A percentile compares a stretch with the other conserved stretches of the same genome.
Evolutionary conservation across 345 rosid genomes (phyloP).

Genomic region (Rhizophora apiculata): DNA sequence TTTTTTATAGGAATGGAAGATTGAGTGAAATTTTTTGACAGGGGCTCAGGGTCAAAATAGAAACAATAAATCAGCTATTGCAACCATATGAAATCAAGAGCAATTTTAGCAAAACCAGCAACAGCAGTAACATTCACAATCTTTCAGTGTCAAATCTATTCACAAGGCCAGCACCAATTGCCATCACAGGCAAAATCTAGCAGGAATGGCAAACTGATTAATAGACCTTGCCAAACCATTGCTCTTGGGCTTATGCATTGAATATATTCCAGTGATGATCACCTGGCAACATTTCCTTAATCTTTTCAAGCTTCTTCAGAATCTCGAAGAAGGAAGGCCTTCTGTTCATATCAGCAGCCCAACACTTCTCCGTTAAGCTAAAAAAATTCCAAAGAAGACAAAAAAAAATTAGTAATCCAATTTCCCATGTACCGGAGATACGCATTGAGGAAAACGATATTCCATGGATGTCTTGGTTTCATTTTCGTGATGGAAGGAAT

Average conservation of each 20-base stretch:
- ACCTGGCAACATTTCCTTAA: constrained; percentile 57
- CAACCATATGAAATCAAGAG: constrained; percentile 5
- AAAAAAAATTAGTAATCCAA: neutral
- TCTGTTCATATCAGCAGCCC: constrained; percentile 82
- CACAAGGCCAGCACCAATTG: constrained; percentile 20
- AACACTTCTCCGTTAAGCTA: constrained; percentile 76
- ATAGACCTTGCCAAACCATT: neutral
- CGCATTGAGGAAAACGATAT: no score
- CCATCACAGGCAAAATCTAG: neutral
- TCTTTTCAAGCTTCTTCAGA: constrained; percentile 86
- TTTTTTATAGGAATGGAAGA: neutral
- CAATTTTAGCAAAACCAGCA: constrained; percentile 4
- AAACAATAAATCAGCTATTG: constrained; percentile 2
- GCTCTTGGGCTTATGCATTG: constrained; percentile 39
- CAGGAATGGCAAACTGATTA: constrained; percentile 2
- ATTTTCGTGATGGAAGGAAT: no score
- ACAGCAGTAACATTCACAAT: constrained; percentile 14
- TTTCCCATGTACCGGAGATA: no score
- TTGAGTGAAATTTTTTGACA: no score
- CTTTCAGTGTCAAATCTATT: constrained; percentile 20
- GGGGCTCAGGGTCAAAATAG: neutral
- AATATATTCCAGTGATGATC: constrained; percentile 89
- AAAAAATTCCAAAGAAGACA: constrained; percentile 11
- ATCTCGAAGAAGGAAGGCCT: constrained; percentile 93
- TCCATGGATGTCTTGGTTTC: no score